These are phyloP conservation scores for Pharnaceum exiguum DNA, from an alignment of 148 eudicot genomes.

Conservation along the genomic window DNA sequence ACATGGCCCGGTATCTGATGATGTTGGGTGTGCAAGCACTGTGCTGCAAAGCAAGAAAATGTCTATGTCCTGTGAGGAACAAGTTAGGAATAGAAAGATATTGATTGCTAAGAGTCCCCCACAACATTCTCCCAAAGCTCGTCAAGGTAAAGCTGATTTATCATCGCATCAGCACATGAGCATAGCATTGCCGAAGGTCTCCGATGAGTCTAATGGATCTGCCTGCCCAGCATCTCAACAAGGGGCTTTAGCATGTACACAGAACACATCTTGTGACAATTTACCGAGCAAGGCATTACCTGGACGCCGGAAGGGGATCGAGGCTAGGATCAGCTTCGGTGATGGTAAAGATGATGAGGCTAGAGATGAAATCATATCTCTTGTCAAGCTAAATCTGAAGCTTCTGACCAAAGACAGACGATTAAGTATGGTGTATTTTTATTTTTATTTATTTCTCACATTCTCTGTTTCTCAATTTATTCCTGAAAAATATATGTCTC, in stretches of 20 bases:
- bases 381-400: slow-evolving; percentile 85
- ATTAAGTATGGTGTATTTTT: slow-evolving; percentile 46
- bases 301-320: slow-evolving; percentile 6
- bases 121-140: slow-evolving; percentile 8
- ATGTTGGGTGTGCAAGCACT: slow-evolving; percentile 18
- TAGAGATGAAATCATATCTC: slow-evolving; percentile 72
- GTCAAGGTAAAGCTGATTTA: slow-evolving; percentile 15
- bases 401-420: slow-evolving; percentile 42
- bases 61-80: slow-evolving; percentile 13
- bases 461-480: not conserved
- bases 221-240: slow-evolving; percentile 16
- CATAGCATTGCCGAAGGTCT: slow-evolving; percentile 8
- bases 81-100: slow-evolving; percentile 2
- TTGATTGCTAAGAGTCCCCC: slow-evolving; percentile 12
- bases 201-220: slow-evolving; percentile 3
- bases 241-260: slow-evolving; percentile 13
- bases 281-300: slow-evolving; percentile 15
- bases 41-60: slow-evolving; percentile 12
- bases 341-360: slow-evolving; percentile 35
- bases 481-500: not conserved
- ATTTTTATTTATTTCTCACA: not conserved
- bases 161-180: slow-evolving; percentile 7
- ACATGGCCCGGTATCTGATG: slow-evolving; percentile 15
- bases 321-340: slow-evolving; percentile 15
- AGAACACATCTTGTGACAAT: slow-evolving; percentile 22